Conservation (phyloP, 1,284 basidiomycete genomes). For the Xerocomus cyaneibrunnescens region DNA sequence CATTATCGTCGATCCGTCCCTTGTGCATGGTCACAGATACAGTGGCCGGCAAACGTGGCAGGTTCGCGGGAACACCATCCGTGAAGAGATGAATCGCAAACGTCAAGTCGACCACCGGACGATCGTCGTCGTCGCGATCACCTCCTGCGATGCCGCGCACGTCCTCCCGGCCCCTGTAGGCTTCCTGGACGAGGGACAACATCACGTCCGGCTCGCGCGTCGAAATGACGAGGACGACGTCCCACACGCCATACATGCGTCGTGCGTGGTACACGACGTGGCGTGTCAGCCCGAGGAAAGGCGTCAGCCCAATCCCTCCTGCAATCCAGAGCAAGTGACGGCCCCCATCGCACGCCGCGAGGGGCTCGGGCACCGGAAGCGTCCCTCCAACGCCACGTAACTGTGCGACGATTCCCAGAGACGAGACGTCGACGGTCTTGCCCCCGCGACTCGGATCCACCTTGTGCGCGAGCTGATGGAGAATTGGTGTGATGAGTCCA, state of each 20-base stretch:
- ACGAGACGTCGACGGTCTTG: slow-evolving; percentile 11
- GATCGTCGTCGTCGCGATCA: not conserved
- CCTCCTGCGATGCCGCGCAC: not conserved
- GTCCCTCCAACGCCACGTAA: slow-evolving; percentile 28
- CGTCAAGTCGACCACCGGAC: slow-evolving; percentile 1
- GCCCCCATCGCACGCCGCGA: slow-evolving; percentile 25
- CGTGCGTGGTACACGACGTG: slow-evolving; percentile 18
- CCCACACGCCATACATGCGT: slow-evolving; percentile 18
- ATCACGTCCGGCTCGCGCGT: slow-evolving; percentile 27
- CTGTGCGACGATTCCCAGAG: slow-evolving; percentile 37
- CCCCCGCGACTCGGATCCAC: slow-evolving; percentile 7
- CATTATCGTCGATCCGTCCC: slow-evolving; percentile 18
- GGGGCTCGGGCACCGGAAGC: slow-evolving; percentile 33
- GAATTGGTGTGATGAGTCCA: slow-evolving; percentile 29
- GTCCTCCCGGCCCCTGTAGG: slow-evolving; percentile 7
- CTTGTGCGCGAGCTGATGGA: slow-evolving; percentile 18
- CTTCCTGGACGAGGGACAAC: slow-evolving; percentile 19
- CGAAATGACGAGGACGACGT: slow-evolving; percentile 21
- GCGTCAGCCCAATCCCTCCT: slow-evolving; percentile 26
- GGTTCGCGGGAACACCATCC: not conserved
- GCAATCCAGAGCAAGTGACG: slow-evolving; percentile 27
- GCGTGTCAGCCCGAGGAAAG: slow-evolving; percentile 17
- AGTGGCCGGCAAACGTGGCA: slow-evolving; percentile 8
- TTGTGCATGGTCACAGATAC: slow-evolving; percentile 13
- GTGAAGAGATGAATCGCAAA: slow-evolving; percentile 23